These are phyloP conservation scores for Verruconis gallopava DNA, from an alignment of 2,329 filamentous ascomycete species.

Conservation along the genomic window DNA sequence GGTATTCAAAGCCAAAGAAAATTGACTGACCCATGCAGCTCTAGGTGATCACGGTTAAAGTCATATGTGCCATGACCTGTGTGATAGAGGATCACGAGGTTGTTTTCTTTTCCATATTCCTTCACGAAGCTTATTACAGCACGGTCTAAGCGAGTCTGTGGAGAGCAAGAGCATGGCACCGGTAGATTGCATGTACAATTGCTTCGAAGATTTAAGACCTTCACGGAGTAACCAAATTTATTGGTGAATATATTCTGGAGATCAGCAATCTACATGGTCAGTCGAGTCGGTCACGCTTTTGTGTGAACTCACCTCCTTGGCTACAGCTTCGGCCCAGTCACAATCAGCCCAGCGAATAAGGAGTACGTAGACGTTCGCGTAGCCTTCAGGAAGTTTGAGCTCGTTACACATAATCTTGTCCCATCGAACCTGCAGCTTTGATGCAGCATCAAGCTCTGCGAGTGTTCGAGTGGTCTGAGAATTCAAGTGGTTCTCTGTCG, in stretches of 20 bases:
- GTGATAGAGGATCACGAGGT: constrained; percentile 9
- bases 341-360: constrained; percentile 4
- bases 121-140: constrained; percentile 1
- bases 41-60: not conserved
- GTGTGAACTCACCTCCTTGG: constrained; percentile 5
- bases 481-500: no score
- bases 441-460: not conserved
- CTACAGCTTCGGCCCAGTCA: not conserved
- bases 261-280: constrained; percentile 1
- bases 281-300: no score
- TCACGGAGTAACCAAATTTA: constrained; percentile 1
- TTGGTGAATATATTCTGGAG: constrained; percentile 1
- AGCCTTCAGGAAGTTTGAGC: not conserved
- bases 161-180: not conserved
- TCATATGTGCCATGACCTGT: constrained; percentile 6
- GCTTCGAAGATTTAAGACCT: not conserved
- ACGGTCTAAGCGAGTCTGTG: constrained; percentile 2
- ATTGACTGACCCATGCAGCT: constrained; percentile 1
- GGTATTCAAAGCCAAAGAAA: no score
- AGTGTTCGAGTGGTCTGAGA: no score
- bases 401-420: constrained; percentile 4
- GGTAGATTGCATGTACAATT: constrained; percentile 2
- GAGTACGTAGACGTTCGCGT: constrained; percentile 2
- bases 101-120: not conserved
- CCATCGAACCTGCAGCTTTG: constrained; percentile 4